phyloP scores from a whole-genome alignment of 768 basidiomycete genomes.

The Lanmaoa rubissima region DNA sequence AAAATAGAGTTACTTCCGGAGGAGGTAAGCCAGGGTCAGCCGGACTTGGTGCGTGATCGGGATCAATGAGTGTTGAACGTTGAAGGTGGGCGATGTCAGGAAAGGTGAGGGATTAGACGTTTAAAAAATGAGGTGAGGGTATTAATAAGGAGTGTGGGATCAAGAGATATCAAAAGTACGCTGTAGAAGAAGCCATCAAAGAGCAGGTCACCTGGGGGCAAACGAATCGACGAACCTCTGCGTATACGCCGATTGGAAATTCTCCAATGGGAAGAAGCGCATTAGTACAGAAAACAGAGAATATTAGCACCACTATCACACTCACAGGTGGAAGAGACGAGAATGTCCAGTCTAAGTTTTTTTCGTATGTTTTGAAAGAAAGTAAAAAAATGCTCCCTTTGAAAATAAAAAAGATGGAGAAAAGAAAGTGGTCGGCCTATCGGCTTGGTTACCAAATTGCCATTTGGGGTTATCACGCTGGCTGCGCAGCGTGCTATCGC shows the following conservation, averaged over 20 bases:
- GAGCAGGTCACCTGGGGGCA: too few species aligned
- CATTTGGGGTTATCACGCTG: background rate
- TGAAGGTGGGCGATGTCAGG: background rate
- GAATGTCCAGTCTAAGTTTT: background rate
- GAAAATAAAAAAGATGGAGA: background rate
- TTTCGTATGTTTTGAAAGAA: background rate
- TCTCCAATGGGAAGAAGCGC: background rate
- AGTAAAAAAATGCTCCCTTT: background rate
- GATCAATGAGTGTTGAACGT: slow-evolving; percentile 9
- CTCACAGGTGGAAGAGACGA: background rate
- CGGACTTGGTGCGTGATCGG: slow-evolving; percentile 12
- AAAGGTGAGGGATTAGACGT: background rate
- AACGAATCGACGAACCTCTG: slow-evolving; percentile 11
- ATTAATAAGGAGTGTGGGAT: slow-evolving; percentile 14
- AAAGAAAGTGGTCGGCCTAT: background rate
- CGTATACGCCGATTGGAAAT: slow-evolving; percentile 10
- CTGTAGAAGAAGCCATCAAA: background rate
- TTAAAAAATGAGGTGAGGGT: slow-evolving; percentile 6
- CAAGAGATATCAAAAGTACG: slow-evolving; percentile 1
- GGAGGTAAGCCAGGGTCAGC: background rate
- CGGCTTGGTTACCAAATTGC: background rate
- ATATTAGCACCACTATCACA: too few species aligned
- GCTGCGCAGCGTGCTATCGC: background rate
- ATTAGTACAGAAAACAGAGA: background rate
- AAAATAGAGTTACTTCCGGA: slow-evolving; percentile 23